Percentiles rank a stretch among this genome's conserved stretches.
Conservation (phyloP, 2,329 filamentous ascomycete genomes). For the Aspergillus flavus region DNA sequence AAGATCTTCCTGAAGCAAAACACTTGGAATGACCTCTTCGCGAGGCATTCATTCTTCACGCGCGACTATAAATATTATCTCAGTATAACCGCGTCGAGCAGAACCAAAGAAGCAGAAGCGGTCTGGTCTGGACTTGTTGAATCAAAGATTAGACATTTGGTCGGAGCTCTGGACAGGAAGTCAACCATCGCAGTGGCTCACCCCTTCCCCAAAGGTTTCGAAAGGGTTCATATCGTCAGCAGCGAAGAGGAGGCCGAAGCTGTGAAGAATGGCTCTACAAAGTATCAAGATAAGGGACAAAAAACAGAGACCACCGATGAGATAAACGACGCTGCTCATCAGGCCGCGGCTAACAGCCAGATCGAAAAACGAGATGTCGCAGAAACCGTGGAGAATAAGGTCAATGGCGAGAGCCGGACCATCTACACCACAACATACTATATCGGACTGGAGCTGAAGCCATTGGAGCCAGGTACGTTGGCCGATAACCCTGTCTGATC, state of each 20-base stretch:
- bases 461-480: constrained; percentile 69
- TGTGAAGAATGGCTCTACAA: constrained; percentile 63
- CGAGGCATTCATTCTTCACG: constrained; percentile 91
- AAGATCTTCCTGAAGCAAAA: constrained; percentile 76
- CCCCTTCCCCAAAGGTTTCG: constrained; percentile 90
- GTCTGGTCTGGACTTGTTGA: constrained; percentile 91
- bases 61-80: constrained; percentile 94
- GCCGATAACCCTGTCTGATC: constrained; percentile 20
- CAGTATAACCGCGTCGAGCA: constrained; percentile 80
- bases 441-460: constrained; percentile 79
- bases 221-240: constrained; percentile 73
- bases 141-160: constrained; percentile 85
- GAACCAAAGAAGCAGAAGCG: constrained; percentile 79
- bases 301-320: constrained; percentile 57
- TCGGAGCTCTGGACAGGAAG: constrained; percentile 80
- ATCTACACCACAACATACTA: constrained; percentile 93
- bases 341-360: constrained; percentile 51
- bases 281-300: constrained; percentile 59
- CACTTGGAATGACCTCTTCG: constrained; percentile 85
- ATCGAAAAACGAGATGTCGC: constrained; percentile 43
- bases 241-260: constrained; percentile 63
- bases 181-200: constrained; percentile 79
- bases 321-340: constrained; percentile 52
- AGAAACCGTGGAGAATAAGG: constrained; percentile 36
- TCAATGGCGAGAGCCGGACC: constrained; percentile 48